Base-by-base conservation (phyloP, 345 rosid species). In the Brassica rapa region DNA sequence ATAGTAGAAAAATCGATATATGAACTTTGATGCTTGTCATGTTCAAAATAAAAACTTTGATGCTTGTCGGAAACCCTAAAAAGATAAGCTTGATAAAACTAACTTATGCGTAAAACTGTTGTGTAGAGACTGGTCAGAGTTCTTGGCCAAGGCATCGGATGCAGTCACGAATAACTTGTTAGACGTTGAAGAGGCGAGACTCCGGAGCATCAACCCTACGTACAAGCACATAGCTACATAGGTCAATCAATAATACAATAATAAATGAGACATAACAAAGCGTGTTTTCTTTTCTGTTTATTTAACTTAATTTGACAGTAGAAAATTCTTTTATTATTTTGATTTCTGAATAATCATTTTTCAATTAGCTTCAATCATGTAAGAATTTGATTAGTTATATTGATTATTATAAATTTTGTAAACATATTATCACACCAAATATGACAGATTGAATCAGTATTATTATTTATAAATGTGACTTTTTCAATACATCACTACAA, bases 81-180 rank as follows among this genome's bases (percentile, higher is more conserved):
- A 49, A 49, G 6, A 49, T 49, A n/a, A 49, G 19, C 19, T 49
- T 14, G 16, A 49, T 49, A 49, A 14, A 49, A 49, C 16, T 14
- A 30, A 2, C 49, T 29, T 25, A 25, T n/a, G 64, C 16, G 8
- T 60, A 4, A n/a, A 35, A 37, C 12, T 12, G 21, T 49, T 66
- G 11, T 77, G 9, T 9, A 94, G 98, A 85, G 89, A 94, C 66
- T 94, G 98, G 98, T 88, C 98, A 49, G 69, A 91, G 55, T 88
- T 94, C 81, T 77, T 94, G 75, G 78, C 55, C 12, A 81, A 35
- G 39, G 88, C 98, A 1, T 83, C 95, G 8, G 90, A 88, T 60
- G 98, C 97, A 6, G 86, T 94, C 11, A 32, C 83, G 8, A 68
- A 84, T 81, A 92, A 89, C 78, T 72, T 92, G 82, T 68, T 87